Conservation (phyloP, 1,284 basidiomycete genomes). For the Trametes hirsuta region DNA sequence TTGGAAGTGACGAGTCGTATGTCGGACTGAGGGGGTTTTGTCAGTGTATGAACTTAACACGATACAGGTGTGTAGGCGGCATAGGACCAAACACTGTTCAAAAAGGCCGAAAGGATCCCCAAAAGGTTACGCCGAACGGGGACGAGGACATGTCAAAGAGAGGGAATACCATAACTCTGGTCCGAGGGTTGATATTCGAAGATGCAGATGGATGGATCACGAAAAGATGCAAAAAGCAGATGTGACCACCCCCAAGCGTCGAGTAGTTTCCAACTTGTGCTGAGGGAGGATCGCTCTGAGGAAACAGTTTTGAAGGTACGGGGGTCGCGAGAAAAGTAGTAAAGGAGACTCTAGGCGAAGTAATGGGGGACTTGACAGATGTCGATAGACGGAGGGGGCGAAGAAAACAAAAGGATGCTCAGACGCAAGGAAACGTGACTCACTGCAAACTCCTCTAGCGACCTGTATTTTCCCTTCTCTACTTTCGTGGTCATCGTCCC, state of each 20-base stretch:
- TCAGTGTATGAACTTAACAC: not conserved
- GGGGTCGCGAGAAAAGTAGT: too few relatives aligned
- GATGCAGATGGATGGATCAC: too few relatives aligned
- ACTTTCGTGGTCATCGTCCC: slow-evolving; percentile 79
- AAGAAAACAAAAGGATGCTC: not conserved
- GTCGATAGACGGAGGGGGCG: not conserved
- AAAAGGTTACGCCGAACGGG: too few relatives aligned
- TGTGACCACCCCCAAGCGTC: too few relatives aligned
- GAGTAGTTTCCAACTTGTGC: too few relatives aligned
- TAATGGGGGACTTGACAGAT: not conserved
- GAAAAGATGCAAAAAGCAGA: too few relatives aligned
- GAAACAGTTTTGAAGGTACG: too few relatives aligned
- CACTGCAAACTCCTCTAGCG: slow-evolving; percentile 76
- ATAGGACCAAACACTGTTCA: not conserved
- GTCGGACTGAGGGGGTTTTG: slow-evolving; percentile 51
- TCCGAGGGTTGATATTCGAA: too few relatives aligned
- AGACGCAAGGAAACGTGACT: slow-evolving; percentile 31
- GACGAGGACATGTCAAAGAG: too few relatives aligned
- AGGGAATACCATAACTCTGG: too few relatives aligned
- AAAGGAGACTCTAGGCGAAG: not conserved
- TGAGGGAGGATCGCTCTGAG: too few relatives aligned
- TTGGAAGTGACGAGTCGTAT: slow-evolving; percentile 73
- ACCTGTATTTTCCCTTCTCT: slow-evolving; percentile 65
- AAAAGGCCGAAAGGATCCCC: too few relatives aligned
- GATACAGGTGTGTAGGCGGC: not conserved